Conservation (phyloP, 2,329 filamentous ascomycete genomes). For the Aureobasidium vineae region DNA sequence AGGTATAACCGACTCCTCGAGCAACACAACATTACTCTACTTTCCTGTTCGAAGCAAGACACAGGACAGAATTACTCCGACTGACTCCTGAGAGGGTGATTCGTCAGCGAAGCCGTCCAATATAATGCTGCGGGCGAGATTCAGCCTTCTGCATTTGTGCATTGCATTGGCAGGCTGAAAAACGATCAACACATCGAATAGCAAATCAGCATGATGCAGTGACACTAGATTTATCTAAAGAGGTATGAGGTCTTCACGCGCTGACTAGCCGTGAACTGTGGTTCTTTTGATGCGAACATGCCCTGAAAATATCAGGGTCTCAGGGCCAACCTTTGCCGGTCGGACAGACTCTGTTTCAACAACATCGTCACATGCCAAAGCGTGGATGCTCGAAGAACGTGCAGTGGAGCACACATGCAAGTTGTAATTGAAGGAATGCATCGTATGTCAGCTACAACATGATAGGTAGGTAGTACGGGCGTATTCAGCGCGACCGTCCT, state of each 20-base stretch:
- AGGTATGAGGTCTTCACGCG: not conserved
- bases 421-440: not conserved
- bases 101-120: not conserved
- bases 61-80: not conserved
- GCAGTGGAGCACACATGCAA: not conserved
- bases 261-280: not conserved
- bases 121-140: not conserved
- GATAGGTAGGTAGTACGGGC: conserved; percentile 3
- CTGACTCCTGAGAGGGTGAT: not conserved
- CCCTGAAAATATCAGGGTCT: not conserved
- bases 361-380: not conserved
- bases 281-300: conserved; percentile 14
- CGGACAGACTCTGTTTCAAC: not conserved
- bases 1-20: not conserved
- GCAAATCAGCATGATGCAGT: not conserved
- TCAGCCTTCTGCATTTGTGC: conserved; percentile 1
- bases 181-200: not conserved
- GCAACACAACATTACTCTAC: not conserved
- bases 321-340: not conserved
- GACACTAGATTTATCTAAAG: not conserved
- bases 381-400: not conserved
- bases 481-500: conserved; percentile 3
- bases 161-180: not conserved
- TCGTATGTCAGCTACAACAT: not conserved
- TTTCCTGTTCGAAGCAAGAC: not conserved